A percentile compares a stretch with the other conserved stretches of the same genome.
These are phyloP conservation scores for Chalaropsis thielavioides DNA, from an alignment of 2,329 filamentous ascomycete species.

Conservation along the genomic window DNA sequence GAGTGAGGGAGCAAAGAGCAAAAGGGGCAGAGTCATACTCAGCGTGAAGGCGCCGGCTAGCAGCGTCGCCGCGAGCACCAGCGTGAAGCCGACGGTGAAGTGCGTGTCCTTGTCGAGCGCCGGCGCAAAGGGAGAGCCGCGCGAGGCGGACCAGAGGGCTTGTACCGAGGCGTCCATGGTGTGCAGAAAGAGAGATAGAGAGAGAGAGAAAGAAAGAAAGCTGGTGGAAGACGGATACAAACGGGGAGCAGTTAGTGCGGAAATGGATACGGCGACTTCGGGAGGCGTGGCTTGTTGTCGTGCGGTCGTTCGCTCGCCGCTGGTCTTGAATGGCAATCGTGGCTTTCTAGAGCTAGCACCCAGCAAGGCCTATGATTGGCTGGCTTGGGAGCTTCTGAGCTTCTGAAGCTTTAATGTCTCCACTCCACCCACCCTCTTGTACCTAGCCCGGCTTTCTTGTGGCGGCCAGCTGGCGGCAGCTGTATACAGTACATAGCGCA, in stretches of 20 bases:
- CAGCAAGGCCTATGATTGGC: background rate
- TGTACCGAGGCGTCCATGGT: conserved; percentile 65
- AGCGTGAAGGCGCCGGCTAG: conserved; percentile 70
- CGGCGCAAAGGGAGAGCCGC: conserved; percentile 71
- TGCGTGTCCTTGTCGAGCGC: conserved; percentile 68
- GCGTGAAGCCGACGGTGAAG: conserved; percentile 62
- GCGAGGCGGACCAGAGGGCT: conserved; percentile 87
- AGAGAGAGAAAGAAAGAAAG: background rate
- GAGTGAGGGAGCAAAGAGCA: too few species aligned
- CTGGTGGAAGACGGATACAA: background rate
- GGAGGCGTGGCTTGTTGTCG: background rate
- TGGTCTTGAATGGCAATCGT: background rate
- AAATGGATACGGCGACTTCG: conserved; percentile 12
- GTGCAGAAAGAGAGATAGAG: conserved; percentile 24
- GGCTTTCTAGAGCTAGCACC: background rate
- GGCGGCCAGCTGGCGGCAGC: background rate
- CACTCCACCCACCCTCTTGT: too few species aligned
- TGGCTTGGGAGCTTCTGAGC: background rate
- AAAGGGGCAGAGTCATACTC: conserved; percentile 42
- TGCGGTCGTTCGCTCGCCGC: background rate
- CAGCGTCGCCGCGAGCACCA: conserved; percentile 57
- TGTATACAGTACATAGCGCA: too few species aligned
- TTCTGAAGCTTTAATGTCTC: too few species aligned
- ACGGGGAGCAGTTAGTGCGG: background rate
- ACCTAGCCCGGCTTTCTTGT: too few species aligned